Evolutionary conservation across 2,329 filamentous ascomycete genomes (phyloP), one percentile per base, ranked within the genome.

Genomic region (Fusarium udum): DNA sequence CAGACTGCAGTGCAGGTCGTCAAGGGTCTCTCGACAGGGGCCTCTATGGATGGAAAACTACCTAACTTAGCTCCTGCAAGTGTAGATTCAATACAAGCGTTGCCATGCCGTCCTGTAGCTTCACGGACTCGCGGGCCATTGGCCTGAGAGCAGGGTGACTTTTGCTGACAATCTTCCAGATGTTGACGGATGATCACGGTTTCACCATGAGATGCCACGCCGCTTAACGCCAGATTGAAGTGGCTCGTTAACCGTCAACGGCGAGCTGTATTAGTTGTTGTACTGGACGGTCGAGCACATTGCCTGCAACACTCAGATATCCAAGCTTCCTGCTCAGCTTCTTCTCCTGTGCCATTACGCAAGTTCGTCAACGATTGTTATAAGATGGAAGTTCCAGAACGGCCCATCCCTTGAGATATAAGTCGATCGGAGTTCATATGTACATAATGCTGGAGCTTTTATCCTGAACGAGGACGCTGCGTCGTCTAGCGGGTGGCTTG

Each of bases 121-220:
- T 58, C 61, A 61, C 72, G 72, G 75, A 67, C 56, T 76, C 65
- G 64, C 74, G 75, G 75, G 66, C 57, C 37, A 67, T 66, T 61
- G 64, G 57, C 48, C 58, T 67, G 64, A 61, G 39, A 28, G 9
- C 20, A 28, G 56, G 32, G 42, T 58, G 42, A 51, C 42, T 31
- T 37, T 40, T 65, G 52, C 62, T 68, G 65, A 60, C 59, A 45
- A 49, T 60, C 31, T 69, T 42, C 28, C 31, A 64, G 43, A 58
- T 48, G 32, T 61, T 67, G 58, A 45, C 52, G 56, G 64, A 68
- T 71, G 68, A 55, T 71, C 66, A 76, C 42, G 56, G 73, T 70
- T 77, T 77, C 63, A 77, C 53, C 61, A 69, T 45, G 52, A 63
- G 61, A 71, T 73, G 52, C 64, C 64, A 59, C 59, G 61, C 61